These are phyloP conservation scores for Hyaloscypha variabilis DNA, from an alignment of 495 filamentous ascomycete species.

Conservation along the genomic window DNA sequence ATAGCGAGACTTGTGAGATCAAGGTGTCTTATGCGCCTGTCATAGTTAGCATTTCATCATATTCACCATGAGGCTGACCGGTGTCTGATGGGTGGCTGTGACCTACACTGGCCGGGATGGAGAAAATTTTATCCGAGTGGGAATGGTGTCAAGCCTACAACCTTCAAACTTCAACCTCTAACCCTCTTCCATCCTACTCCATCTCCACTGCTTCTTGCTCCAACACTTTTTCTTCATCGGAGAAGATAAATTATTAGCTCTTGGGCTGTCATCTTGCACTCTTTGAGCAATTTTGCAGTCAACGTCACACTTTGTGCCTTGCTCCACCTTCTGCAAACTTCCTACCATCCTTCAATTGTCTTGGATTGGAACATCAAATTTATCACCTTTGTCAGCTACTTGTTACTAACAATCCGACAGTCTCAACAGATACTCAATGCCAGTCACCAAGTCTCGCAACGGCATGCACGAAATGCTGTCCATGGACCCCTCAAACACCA, in stretches of 20 bases:
- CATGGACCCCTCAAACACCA: constrained; percentile 74
- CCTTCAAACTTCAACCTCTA: not conserved
- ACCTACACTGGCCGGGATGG: too few species aligned
- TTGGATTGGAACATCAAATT: constrained; percentile 1
- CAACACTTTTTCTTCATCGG: not conserved
- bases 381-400: constrained; percentile 29
- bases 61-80: too few species aligned
- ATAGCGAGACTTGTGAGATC: not conserved
- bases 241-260: not conserved
- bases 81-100: too few species aligned
- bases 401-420: constrained; percentile 45
- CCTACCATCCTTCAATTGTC: constrained; percentile 1
- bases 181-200: not conserved
- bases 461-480: constrained; percentile 55
- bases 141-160: too few species aligned
- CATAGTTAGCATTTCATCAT: too few species aligned
- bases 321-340: not conserved
- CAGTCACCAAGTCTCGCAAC: constrained; percentile 67
- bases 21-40: too few species aligned
- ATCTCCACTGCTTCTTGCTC: not conserved
- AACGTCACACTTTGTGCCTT: not conserved
- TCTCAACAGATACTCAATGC: constrained; percentile 88
- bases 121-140: too few species aligned
- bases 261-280: not conserved
- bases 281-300: not conserved